Evolutionary conservation across 805 yeast species (phyloP).

Genomic region (Lipomyces mesembrius): DNA sequence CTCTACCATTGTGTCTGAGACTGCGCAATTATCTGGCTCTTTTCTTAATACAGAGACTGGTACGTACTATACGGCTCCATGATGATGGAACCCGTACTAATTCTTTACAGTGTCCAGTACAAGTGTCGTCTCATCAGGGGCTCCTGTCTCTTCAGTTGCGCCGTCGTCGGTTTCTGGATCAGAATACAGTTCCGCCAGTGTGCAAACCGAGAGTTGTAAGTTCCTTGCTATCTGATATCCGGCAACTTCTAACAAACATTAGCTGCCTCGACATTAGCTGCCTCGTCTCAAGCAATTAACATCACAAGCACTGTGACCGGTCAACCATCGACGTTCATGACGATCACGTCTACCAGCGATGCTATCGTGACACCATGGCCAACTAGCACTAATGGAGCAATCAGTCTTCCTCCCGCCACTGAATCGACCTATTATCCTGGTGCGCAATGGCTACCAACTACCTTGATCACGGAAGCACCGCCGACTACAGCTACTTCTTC

Average conservation of each 20-base stretch:
- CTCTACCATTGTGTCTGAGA: neutral
- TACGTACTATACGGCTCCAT: neutral
- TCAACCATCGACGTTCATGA: slow-evolving; percentile 35
- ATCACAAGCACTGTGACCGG: slow-evolving; percentile 8
- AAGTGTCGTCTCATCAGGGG: neutral
- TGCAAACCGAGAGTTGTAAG: neutral
- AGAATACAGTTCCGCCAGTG: neutral
- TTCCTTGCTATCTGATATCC: neutral
- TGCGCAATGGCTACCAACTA: slow-evolving; percentile 53
- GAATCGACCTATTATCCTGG: slow-evolving; percentile 13
- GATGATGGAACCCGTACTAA: neutral
- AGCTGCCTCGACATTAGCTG: neutral
- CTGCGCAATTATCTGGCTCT: neutral
- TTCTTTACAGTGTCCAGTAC: neutral
- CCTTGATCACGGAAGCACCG: slow-evolving; percentile 49
- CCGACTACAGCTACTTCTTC: slow-evolving; percentile 44
- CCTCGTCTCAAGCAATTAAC: slow-evolving; percentile 9
- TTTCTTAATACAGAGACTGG: neutral
- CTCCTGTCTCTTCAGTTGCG: neutral
- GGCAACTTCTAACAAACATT: neutral
- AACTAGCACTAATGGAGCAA: neutral
- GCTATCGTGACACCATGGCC: slow-evolving; percentile 17
- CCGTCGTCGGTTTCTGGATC: neutral
- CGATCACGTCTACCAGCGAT: slow-evolving; percentile 26
- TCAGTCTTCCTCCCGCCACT: neutral